Conservation (phyloP, 2,329 filamentous ascomycete genomes). For the Epicoccum nigrum region DNA sequence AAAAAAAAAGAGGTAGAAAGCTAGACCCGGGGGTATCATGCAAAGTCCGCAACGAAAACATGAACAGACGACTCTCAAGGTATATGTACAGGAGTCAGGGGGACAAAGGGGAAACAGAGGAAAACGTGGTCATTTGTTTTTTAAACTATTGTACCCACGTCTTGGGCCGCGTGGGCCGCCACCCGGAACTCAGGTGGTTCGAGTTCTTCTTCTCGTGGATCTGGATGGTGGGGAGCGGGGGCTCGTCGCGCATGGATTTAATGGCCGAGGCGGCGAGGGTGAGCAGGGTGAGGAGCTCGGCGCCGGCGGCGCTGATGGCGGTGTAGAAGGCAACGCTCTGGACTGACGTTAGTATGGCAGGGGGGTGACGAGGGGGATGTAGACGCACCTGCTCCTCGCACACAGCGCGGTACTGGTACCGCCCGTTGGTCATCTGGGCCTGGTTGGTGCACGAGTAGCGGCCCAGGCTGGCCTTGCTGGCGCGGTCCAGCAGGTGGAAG, state of each 20-base stretch:
- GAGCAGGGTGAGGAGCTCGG: constrained; percentile 40
- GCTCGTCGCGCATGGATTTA: constrained; percentile 32
- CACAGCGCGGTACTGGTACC: constrained; percentile 46
- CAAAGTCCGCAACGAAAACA: too few species aligned
- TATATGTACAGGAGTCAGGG: too few species aligned
- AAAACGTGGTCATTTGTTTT: too few species aligned
- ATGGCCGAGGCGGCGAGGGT: constrained; percentile 42
- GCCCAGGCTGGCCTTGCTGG: constrained; percentile 46
- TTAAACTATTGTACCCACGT: constrained; percentile 18
- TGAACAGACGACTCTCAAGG: too few species aligned
- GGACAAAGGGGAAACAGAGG: too few species aligned
- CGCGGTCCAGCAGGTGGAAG: constrained; percentile 43
- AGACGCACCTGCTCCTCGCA: constrained; percentile 45
- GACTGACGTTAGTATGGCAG: constrained; percentile 20
- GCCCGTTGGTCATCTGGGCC: constrained; percentile 43
- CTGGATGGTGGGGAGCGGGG: constrained; percentile 30
- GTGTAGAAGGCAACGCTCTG: constrained; percentile 46
- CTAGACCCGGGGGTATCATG: too few species aligned
- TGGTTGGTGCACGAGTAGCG: constrained; percentile 45
- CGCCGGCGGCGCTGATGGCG: constrained; percentile 41
- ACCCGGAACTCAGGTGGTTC: constrained; percentile 9
- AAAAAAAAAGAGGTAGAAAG: too few species aligned
- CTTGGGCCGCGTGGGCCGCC: constrained; percentile 11
- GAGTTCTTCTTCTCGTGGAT: constrained; percentile 37
- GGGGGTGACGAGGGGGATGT: background rate